These are phyloP conservation scores for Lathyrus sativus DNA, from an alignment of 306 rosid species.

Conservation along the genomic window DNA sequence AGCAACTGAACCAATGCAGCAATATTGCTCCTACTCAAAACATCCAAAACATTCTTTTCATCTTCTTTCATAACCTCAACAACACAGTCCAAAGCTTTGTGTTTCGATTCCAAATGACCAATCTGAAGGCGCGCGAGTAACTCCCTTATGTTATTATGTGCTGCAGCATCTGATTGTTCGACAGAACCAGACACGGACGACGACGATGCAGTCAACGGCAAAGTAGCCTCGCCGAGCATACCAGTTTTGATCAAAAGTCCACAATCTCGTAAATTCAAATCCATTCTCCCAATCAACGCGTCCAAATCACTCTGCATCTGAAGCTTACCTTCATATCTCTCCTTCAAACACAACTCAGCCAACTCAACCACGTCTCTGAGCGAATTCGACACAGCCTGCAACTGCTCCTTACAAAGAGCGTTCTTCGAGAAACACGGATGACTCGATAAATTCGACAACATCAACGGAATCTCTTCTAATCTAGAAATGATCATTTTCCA, in stretches of 20 bases:
- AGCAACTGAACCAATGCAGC: constrained; percentile 81
- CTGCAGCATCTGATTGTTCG: constrained; percentile 50
- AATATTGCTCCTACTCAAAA: constrained; percentile 69
- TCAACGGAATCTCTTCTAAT: constrained; percentile 75
- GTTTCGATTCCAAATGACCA: constrained; percentile 81
- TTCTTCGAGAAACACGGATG: constrained; percentile 93
- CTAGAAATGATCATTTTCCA: constrained; percentile 88
- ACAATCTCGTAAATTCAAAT: constrained; percentile 83
- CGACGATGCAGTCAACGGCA: constrained; percentile 32
- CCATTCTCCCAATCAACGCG: constrained; percentile 69
- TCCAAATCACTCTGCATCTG: constrained; percentile 90
- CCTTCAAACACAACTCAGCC: constrained; percentile 64
- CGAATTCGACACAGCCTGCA: constrained; percentile 71
- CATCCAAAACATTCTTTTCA: constrained; percentile 64
- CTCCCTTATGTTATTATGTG: constrained; percentile 56
- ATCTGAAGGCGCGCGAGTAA: constrained; percentile 89
- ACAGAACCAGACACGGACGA: constrained; percentile 45
- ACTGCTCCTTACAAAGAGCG: constrained; percentile 84
- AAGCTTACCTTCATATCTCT: constrained; percentile 87
- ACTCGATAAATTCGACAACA: constrained; percentile 78
- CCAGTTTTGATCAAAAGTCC: constrained; percentile 88
- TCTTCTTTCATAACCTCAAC: constrained; percentile 85
- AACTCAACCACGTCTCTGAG: constrained; percentile 53
- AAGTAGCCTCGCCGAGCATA: constrained; percentile 82
- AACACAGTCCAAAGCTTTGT: constrained; percentile 72